Conservation (phyloP, 495 filamentous ascomycete species). For the Coniosporium apollinis region DNA sequence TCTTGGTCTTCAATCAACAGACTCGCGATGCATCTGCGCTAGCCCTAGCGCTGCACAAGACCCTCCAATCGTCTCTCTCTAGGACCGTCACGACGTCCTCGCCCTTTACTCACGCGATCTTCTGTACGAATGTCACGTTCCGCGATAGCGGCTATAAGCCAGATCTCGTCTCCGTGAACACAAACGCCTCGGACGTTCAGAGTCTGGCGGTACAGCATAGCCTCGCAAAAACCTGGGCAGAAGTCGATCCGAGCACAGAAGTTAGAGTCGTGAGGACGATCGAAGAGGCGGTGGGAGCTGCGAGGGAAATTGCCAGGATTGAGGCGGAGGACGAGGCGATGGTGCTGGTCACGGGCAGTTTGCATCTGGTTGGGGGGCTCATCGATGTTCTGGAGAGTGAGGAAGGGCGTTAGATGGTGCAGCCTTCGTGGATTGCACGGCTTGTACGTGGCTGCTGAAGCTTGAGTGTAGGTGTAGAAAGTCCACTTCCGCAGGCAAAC, state of each 20-base stretch:
- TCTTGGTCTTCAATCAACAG: constrained; percentile 93
- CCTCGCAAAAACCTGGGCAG: constrained; percentile 56
- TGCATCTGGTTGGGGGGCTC: constrained; percentile 74
- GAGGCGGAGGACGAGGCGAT: constrained; percentile 10
- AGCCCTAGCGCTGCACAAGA: constrained; percentile 49
- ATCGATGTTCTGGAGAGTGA: constrained; percentile 63
- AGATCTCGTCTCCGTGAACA: constrained; percentile 65
- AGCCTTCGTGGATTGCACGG: no score
- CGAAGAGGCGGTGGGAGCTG: constrained; percentile 65
- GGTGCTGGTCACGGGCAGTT: constrained; percentile 62
- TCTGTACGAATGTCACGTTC: constrained; percentile 81
- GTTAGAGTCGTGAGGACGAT: constrained; percentile 59
- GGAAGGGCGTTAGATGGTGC: no score
- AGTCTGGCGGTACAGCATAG: constrained; percentile 54
- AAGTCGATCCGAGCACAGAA: constrained; percentile 41
- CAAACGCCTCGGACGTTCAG: constrained; percentile 47
- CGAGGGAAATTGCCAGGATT: constrained; percentile 29
- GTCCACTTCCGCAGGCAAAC: no score
- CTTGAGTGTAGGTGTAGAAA: no score
- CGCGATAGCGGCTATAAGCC: constrained; percentile 47
- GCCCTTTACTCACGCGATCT: constrained; percentile 66
- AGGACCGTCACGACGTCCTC: constrained; percentile 28
- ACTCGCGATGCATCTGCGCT: constrained; percentile 53
- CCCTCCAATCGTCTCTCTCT: constrained; percentile 42
- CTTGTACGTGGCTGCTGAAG: no score